Base-by-base conservation (phyloP, 805 yeast species). In the Lachancea meyersii region DNA sequence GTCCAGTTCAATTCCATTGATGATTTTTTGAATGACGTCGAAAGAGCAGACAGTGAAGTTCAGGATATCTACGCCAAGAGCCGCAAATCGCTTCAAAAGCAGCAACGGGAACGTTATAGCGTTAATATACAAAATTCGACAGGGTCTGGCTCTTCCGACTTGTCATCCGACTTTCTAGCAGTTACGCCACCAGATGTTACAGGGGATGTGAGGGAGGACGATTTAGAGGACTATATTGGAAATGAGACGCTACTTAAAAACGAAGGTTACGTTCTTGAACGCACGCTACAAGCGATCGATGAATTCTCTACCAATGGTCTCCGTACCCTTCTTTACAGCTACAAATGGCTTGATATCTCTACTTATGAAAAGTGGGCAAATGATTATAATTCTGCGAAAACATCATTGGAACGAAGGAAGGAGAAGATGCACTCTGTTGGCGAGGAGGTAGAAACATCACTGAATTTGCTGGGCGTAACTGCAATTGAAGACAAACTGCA, bases 401-500 rank as follows among this genome's bases (percentile, higher is more conserved):
- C 88, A 0, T 76, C 95, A 1, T 64, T 91, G 34, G 71, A 65
- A 1, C 75, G 87, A 50, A 76, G 98, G 38, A 71, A 79, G 3
- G 63, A 68, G 35, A 70, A 78, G 50, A 77, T 89, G 33, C 95
- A 85, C 48, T 68, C 66, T 21, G 77, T 80, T 3, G 97, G 97
- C 17, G 83, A 74, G 36, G 60, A 69, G 38, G 68, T 93, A 43
- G 99, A 93, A 62, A 64, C 60, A 9, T 71, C 73, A n/a, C 67
- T 91, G 30, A 79, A 73, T 43, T 65, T 93, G 6, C 61, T 82
- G 7, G 99, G 98, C 4, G 96, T 95, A 3, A 88, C 97, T 4
- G 98, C 97, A 0, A 93, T 93, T 48, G 99, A 93, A 60, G 99
- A 93, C 59, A 93, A 91, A 58, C 71, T 93, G 31, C 99, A 93